phyloP scores from a whole-genome alignment of 495 filamentous ascomycete genomes.

The Penicillium mononematosum region DNA sequence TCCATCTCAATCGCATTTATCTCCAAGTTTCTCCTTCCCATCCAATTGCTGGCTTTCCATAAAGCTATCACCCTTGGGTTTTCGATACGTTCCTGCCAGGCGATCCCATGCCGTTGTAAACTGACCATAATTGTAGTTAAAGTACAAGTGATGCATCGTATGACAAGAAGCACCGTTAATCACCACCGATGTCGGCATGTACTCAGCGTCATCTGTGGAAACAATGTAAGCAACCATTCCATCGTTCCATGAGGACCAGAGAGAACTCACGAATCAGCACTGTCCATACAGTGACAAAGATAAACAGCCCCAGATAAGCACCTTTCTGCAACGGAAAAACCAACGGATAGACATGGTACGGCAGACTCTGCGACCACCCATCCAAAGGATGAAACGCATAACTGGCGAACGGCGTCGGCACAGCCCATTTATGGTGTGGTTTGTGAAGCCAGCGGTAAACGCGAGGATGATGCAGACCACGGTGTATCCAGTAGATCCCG shows the following conservation, averaged over 20 bases:
- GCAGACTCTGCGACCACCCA: conserved; percentile 84
- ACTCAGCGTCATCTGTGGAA: conserved; percentile 76
- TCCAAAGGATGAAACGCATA: conserved; percentile 95
- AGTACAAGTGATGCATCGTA: conserved; percentile 90
- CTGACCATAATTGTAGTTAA: conserved; percentile 98
- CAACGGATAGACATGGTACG: conserved; percentile 90
- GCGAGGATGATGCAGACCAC: conserved; percentile 72
- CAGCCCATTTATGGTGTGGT: conserved; percentile 97
- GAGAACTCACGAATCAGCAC: conserved; percentile 69
- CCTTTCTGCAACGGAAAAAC: conserved; percentile 89
- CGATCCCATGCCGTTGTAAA: conserved; percentile 94
- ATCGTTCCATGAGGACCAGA: neutral
- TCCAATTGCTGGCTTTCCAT: conserved; percentile 10
- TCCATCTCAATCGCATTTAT: conserved; percentile 9
- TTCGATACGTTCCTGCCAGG: conserved; percentile 77
- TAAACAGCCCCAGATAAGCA: conserved; percentile 78
- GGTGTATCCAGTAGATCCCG: conserved; percentile 91
- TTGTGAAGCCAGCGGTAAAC: conserved; percentile 90
- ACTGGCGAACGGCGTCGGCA: conserved; percentile 87
- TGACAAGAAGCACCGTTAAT: conserved; percentile 96
- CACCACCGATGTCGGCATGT: conserved; percentile 72
- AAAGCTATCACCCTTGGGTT: conserved; percentile 48
- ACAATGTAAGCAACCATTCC: neutral
- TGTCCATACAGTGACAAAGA: conserved; percentile 94
- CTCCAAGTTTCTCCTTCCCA: neutral